Percentiles rank a stretch among this genome's conserved stretches.
Conservation (phyloP, 805 yeast genomes). For the Scheffersomyces ergatensis region DNA sequence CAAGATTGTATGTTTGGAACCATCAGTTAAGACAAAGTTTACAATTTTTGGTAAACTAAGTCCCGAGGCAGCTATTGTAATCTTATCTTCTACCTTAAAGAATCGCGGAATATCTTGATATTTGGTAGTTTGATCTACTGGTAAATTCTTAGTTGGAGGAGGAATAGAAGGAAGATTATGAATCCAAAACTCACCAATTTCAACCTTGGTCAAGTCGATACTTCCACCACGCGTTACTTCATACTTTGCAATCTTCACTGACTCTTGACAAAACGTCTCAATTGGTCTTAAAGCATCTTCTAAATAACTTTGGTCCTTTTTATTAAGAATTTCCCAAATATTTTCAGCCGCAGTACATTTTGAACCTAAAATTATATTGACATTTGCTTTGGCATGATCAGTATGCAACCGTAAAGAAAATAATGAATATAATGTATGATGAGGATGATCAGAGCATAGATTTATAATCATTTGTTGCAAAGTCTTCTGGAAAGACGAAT, state of each 20-base stretch:
- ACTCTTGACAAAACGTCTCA: constrained; percentile 47
- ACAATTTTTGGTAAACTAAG: constrained; percentile 84
- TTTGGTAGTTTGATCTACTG: constrained; percentile 39
- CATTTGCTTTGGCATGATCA: constrained; percentile 20
- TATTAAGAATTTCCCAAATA: constrained; percentile 43
- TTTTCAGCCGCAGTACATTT: constrained; percentile 46
- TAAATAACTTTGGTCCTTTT: constrained; percentile 18
- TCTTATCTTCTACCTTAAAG: constrained; percentile 36
- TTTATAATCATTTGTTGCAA: constrained; percentile 47
- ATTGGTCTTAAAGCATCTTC: constrained; percentile 40
- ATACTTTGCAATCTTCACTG: constrained; percentile 50
- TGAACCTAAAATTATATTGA: constrained; percentile 42
- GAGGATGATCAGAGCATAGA: constrained; percentile 61
- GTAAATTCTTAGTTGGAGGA: constrained; percentile 58
- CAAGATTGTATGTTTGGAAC: constrained; percentile 55
- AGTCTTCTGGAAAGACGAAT: constrained; percentile 51
- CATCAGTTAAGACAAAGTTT: constrained; percentile 53
- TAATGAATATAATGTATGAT: constrained; percentile 64
- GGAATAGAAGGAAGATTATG: constrained; percentile 53
- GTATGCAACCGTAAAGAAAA: constrained; percentile 54
- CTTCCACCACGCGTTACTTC: constrained; percentile 34
- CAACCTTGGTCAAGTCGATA: constrained; percentile 31
- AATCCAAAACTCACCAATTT: constrained; percentile 52
- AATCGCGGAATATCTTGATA: constrained; percentile 52
- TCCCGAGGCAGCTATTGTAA: constrained; percentile 76